A percentile compares a stretch with the other conserved stretches of the same genome.
Evolutionary conservation across 805 yeast species (phyloP).

Genomic region (Jamesozyma piceae): DNA sequence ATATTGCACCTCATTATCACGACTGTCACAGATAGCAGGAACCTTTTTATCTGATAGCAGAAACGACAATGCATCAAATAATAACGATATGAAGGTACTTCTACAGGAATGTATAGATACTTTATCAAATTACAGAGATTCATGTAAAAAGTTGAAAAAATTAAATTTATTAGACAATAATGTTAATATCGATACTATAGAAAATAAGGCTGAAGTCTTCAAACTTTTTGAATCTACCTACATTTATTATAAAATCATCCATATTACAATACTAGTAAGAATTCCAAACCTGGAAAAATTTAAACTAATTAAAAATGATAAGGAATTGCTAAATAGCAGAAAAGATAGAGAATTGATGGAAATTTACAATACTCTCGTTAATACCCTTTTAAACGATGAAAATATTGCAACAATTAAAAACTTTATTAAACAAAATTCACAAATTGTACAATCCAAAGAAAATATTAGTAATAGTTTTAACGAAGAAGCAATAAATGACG

Average conservation of each 20-base stretch:
- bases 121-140: slow-evolving; percentile 26
- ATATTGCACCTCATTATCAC: slow-evolving; percentile 4
- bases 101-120: slow-evolving; percentile 27
- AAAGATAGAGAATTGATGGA: slow-evolving; percentile 23
- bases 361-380: slow-evolving; percentile 27
- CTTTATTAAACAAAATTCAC: slow-evolving; percentile 12
- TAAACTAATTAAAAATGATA: slow-evolving; percentile 14
- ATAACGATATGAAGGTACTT: slow-evolving; percentile 17
- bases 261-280: slow-evolving; percentile 18
- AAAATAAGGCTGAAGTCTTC: slow-evolving; percentile 6
- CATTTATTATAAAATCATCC: slow-evolving; percentile 30
- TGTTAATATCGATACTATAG: background rate
- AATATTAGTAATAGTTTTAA: background rate
- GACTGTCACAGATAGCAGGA: slow-evolving; percentile 12
- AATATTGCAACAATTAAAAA: slow-evolving; percentile 20
- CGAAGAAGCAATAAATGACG: background rate
- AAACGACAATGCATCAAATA: slow-evolving; percentile 5
- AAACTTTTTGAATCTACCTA: slow-evolving; percentile 26
- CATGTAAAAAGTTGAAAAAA: slow-evolving; percentile 19
- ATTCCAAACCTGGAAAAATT: slow-evolving; percentile 24
- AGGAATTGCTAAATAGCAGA: slow-evolving; percentile 3
- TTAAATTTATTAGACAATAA: background rate
- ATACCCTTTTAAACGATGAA: slow-evolving; percentile 24
- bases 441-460: background rate
- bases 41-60: slow-evolving; percentile 12